These are phyloP conservation scores for Solanum ahanhuiri DNA, from an alignment of 257 asterid species.

Conservation along the genomic window DNA sequence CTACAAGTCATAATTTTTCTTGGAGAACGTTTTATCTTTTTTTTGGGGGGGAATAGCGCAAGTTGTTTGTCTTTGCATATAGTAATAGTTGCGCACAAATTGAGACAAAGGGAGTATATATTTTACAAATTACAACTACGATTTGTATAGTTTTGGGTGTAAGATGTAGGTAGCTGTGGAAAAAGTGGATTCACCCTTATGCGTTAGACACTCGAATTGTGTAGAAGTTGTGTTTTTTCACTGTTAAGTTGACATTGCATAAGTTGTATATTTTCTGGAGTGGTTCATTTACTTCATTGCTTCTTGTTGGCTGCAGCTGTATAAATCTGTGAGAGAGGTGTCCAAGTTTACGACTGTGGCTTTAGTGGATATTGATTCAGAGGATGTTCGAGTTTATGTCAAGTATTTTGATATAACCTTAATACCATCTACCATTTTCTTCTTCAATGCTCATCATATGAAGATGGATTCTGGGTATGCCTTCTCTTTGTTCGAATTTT, in stretches of 20 bases:
- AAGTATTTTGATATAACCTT: constrained; percentile 74
- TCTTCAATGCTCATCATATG: constrained; percentile 97
- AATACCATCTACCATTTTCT: constrained; percentile 74
- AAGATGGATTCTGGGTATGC: constrained; percentile 91
- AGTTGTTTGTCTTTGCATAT: neutral
- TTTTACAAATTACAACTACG: neutral
- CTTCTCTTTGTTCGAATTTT: neutral
- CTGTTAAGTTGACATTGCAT: neutral
- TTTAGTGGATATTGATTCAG: constrained; percentile 70
- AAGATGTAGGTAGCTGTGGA: neutral
- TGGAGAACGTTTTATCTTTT: neutral
- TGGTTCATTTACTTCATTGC: neutral
- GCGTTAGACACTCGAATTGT: neutral
- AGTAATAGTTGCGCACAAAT: neutral
- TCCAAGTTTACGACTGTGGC: constrained; percentile 78
- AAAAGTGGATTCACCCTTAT: neutral
- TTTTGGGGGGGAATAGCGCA: neutral
- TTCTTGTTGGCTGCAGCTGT: constrained; percentile 33
- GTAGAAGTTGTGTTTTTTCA: neutral
- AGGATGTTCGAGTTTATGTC: constrained; percentile 70
- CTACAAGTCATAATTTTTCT: neutral
- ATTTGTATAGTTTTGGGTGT: neutral
- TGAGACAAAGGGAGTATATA: neutral
- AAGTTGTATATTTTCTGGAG: neutral
- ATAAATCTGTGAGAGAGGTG: constrained; percentile 70